A percentile compares a stretch with the other conserved stretches of the same genome.
Evolutionary conservation across 1,284 basidiomycete species (phyloP).

Genomic region (Cryptococcus sp.): DNA sequence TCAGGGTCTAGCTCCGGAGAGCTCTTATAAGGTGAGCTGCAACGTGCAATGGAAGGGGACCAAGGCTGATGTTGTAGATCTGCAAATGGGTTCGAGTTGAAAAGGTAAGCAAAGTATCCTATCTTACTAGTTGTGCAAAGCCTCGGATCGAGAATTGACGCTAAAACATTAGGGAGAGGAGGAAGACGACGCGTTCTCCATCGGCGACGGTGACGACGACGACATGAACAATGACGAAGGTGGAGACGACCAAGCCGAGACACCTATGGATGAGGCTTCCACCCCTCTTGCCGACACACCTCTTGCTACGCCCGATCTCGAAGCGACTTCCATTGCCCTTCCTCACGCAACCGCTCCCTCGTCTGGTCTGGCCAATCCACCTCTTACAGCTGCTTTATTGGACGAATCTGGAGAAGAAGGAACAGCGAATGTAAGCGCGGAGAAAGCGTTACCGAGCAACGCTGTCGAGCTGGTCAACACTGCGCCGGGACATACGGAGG

Average conservation of each 20-base stretch:
- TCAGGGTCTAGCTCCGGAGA: slow-evolving; percentile 28
- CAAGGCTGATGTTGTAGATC: slow-evolving; percentile 2
- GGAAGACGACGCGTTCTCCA: slow-evolving; percentile 11
- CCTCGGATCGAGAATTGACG: too few relatives aligned
- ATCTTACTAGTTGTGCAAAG: background rate
- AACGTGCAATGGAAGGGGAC: background rate
- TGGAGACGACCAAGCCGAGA: slow-evolving; percentile 7
- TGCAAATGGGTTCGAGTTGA: slow-evolving; percentile 12
- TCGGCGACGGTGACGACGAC: slow-evolving; percentile 17
- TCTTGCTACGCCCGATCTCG: background rate
- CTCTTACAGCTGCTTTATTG: background rate
- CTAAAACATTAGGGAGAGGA: slow-evolving; percentile 15
- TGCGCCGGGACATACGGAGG: slow-evolving; percentile 18
- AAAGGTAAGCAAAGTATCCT: slow-evolving; percentile 3
- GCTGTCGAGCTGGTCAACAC: slow-evolving; percentile 28
- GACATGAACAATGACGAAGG: slow-evolving; percentile 12
- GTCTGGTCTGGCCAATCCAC: background rate
- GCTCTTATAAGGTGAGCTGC: slow-evolving; percentile 25
- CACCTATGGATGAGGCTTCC: background rate
- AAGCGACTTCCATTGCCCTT: background rate
- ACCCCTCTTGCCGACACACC: slow-evolving; percentile 5
- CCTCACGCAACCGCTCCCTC: background rate
- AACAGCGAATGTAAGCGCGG: too few relatives aligned
- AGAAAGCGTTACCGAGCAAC: slow-evolving; percentile 22
- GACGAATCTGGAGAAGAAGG: background rate